These are phyloP conservation scores for Saccharomyces cerevisiae DNA, from an alignment of 805 yeast species.

Conservation along the genomic window DNA sequence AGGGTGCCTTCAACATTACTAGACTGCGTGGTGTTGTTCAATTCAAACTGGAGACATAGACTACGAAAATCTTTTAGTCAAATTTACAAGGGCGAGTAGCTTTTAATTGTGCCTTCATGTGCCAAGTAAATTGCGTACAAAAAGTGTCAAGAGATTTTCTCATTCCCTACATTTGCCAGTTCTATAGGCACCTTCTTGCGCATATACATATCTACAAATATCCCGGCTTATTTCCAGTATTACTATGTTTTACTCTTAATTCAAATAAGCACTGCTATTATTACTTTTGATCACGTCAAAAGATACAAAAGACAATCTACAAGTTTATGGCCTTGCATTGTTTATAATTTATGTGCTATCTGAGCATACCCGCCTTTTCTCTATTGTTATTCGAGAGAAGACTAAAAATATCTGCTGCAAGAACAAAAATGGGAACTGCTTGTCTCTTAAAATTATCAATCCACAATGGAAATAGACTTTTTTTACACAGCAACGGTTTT, in stretches of 20 bases:
- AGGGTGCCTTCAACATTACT: background rate
- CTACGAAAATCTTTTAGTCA: too few relatives aligned
- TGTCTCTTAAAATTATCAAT: background rate
- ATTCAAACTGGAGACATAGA: background rate
- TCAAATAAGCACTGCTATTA: too few relatives aligned
- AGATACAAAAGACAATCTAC: background rate
- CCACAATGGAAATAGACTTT: background rate
- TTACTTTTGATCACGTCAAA: too few relatives aligned
- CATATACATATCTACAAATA: background rate
- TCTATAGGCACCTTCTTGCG: background rate
- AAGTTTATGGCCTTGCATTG: too few relatives aligned
- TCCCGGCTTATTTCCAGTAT: too few relatives aligned
- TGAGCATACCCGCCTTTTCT: background rate
- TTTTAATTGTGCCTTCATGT: background rate
- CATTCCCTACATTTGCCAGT: background rate
- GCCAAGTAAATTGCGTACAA: background rate
- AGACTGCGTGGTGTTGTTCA: background rate
- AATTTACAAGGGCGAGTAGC: background rate
- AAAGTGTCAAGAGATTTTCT: background rate
- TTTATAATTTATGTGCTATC: too few relatives aligned
- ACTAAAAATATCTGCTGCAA: background rate
- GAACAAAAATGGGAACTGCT: background rate
- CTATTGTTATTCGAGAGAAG: background rate
- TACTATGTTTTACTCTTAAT: too few relatives aligned
- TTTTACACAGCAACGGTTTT: background rate